Evolutionary conservation across 208 protist genomes (phyloP).

Genomic region (Trichomonas vaginalis): DNA sequence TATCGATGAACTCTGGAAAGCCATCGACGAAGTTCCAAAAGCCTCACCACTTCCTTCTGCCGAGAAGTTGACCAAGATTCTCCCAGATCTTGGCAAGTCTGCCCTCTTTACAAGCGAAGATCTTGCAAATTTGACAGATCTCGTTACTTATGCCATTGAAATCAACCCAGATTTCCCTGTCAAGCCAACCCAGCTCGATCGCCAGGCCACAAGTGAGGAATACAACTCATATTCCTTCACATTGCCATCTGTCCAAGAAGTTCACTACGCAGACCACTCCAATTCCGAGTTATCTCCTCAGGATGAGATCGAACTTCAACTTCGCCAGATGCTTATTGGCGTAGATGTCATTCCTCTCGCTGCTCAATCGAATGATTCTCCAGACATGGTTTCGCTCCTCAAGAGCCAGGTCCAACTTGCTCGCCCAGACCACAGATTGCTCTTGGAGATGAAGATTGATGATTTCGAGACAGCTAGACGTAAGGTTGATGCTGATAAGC

Average conservation of each 20-base stretch:
- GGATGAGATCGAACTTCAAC: background rate
- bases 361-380: background rate
- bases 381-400: background rate
- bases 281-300: background rate
- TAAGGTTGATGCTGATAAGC: background rate
- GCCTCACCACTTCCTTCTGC: background rate
- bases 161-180: background rate
- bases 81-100: conserved; percentile 2
- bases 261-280: background rate
- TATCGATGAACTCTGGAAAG: background rate
- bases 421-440: background rate
- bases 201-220: background rate
- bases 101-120: background rate
- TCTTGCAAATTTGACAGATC: background rate
- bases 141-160: background rate
- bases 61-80: background rate
- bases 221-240: background rate
- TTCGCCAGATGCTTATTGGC: background rate
- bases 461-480: background rate
- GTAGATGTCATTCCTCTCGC: background rate
- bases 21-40: background rate
- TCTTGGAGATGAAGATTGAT: conserved; percentile 14
- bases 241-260: background rate
- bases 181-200: background rate
- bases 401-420: background rate